Base-by-base conservation (phyloP, 2,329 filamentous ascomycete genomes). In the Colletotrichum sp. region DNA sequence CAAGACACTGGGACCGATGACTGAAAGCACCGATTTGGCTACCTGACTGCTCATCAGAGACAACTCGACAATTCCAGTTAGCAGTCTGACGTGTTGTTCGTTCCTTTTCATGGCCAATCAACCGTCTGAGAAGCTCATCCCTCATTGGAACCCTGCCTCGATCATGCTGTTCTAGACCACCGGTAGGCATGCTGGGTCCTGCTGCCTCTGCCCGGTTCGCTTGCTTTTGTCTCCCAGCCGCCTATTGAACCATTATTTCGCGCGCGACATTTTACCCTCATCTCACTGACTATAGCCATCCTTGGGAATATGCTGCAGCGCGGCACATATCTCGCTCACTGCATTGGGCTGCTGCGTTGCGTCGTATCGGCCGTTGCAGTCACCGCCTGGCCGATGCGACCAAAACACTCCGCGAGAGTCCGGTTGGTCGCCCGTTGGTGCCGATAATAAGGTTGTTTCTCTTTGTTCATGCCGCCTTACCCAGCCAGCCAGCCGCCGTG, bases 131-230 rank as follows among this genome's bases (percentile, higher is more conserved):
- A 59, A 44, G 32, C 73, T 52, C 72, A 39, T 69, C 59, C 70
- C 65, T 76, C 70, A 49, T 32, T 65, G 64, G 32, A 49, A 69
- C 70, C 73, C 70, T 73, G 73, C 64, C 12, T 60, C 24, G 62
- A 52, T 57, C n/a, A 12, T 36, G 16, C 32, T 12, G 59, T 69
- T 73, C 73, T 69, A 76, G 73, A 69, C 73, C 70, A 57, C 60
- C 39, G 8, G 16, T 52, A 69, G 70, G 57, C 69, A 69, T 69
- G 69, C 39, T 21, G 12, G 44, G 44, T 52, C 34, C 28, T 63
- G 26, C 59, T 63, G 26, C 55, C 55, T 44, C 62, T 44, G n/a
- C 62, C 30, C 30, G 30, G 59, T 34, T 63, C 59, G 59, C 30
- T 65, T 65, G 28, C 62, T 65, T 65, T 65, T 65, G 62, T 44